These are phyloP conservation scores for Gaultheria prostrata DNA, from an alignment of 148 eudicot genomes.

Conservation along the genomic window DNA sequence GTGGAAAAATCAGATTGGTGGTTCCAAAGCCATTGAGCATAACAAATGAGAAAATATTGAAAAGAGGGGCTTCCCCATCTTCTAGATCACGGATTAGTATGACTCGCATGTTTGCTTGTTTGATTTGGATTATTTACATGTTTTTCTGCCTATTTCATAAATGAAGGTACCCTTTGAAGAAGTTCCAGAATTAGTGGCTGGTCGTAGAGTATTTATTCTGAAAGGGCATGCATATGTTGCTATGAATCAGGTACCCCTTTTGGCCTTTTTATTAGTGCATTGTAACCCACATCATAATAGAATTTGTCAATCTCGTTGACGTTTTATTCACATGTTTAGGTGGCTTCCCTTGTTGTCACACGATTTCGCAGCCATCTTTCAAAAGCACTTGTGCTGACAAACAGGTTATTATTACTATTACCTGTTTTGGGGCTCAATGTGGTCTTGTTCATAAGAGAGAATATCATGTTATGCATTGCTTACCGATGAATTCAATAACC, in stretches of 20 bases:
- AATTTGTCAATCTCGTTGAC: constrained; percentile 10
- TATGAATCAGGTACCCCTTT: constrained; percentile 62
- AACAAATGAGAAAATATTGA: neutral
- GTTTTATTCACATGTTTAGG: constrained; percentile 37
- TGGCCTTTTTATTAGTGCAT: neutral
- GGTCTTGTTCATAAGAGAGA: neutral
- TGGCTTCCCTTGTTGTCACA: constrained; percentile 66
- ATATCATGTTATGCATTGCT: neutral
- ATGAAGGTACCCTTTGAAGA: constrained; percentile 92
- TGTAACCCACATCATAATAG: neutral
- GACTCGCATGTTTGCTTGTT: neutral
- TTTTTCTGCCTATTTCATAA: constrained; percentile 14
- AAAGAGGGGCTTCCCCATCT: neutral
- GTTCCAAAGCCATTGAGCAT: neutral
- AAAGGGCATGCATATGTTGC: constrained; percentile 94
- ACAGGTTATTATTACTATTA: constrained; percentile 44
- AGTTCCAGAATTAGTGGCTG: constrained; percentile 87
- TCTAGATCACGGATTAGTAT: neutral
- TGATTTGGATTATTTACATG: constrained; percentile 17
- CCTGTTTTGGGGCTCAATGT: neutral
- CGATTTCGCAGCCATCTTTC: constrained; percentile 87
- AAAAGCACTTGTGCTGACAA: constrained; percentile 79
- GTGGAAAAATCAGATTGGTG: neutral
- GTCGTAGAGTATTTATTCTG: constrained; percentile 65
- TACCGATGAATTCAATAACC: neutral